These are phyloP conservation scores for Ambrosia trifida DNA, from an alignment of 129 eudicot genomes.

Conservation along the genomic window DNA sequence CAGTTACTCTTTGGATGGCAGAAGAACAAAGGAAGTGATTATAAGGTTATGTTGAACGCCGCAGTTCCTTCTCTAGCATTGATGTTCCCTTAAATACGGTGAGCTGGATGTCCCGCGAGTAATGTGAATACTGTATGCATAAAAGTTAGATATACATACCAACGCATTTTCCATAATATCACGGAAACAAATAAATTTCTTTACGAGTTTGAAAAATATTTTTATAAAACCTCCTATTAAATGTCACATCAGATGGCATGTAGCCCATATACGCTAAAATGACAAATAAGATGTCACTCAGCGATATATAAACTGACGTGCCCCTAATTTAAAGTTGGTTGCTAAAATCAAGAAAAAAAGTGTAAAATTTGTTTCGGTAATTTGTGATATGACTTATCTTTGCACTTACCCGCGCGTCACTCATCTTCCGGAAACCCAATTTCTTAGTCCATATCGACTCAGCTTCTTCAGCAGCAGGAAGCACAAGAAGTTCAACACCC, in stretches of 20 bases:
- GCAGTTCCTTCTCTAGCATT: constrained; percentile 73
- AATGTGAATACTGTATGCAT: constrained; percentile 51
- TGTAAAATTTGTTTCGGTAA: too few relatives aligned
- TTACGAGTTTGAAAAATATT: not conserved
- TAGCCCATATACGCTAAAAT: not conserved
- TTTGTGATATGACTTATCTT: constrained; percentile 5
- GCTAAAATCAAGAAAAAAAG: too few relatives aligned
- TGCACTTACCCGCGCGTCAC: constrained; percentile 71
- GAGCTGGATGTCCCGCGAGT: constrained; percentile 67
- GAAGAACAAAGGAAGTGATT: constrained; percentile 16
- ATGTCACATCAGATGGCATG: not conserved
- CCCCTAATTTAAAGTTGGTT: too few relatives aligned
- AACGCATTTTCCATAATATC: not conserved
- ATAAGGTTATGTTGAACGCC: constrained; percentile 28
- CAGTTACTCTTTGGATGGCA: constrained; percentile 12
- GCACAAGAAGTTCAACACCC: constrained; percentile 77
- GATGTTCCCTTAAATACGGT: constrained; percentile 85
- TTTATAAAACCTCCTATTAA: too few relatives aligned
- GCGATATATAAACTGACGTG: too few relatives aligned
- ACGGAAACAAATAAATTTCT: not conserved
- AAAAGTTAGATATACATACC: not conserved
- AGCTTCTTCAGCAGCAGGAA: constrained; percentile 98
- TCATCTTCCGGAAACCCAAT: constrained; percentile 82
- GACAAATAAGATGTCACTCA: not conserved
- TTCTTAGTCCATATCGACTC: constrained; percentile 86